Conservation (phyloP, 2,329 filamentous ascomycete species). For the Botrytis galanthina region DNA sequence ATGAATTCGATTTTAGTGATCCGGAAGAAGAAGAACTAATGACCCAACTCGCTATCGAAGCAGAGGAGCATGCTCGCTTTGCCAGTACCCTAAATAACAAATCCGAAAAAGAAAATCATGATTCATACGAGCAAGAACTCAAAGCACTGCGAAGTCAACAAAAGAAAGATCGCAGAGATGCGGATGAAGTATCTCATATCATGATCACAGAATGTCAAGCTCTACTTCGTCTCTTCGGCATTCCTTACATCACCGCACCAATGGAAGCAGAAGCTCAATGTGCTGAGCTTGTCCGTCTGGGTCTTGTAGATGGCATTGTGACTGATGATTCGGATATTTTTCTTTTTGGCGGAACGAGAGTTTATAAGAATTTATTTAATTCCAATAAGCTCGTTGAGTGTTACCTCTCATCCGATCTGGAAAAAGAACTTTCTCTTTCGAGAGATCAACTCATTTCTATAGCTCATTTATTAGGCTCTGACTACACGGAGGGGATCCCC, state of each 20-base stretch:
- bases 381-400: constrained; percentile 97
- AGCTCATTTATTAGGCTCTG: constrained; percentile 86
- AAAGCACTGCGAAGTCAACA: constrained; percentile 88
- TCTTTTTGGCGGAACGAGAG: constrained; percentile 89
- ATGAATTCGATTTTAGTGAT: constrained; percentile 70
- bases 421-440: constrained; percentile 83
- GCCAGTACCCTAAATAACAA: constrained; percentile 82
- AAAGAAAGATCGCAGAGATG: constrained; percentile 92
- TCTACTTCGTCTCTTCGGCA: constrained; percentile 82
- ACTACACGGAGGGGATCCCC: constrained; percentile 90
- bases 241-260: constrained; percentile 94
- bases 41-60: constrained; percentile 81
- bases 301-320: constrained; percentile 93
- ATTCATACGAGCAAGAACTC: constrained; percentile 84
- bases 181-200: constrained; percentile 92
- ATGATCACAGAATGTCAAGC: constrained; percentile 97
- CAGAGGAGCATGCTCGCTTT: constrained; percentile 91
- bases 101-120: constrained; percentile 64
- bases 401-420: constrained; percentile 79
- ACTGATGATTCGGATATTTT: constrained; percentile 98
- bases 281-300: constrained; percentile 80
- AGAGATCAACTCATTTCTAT: constrained; percentile 85
- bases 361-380: constrained; percentile 99
- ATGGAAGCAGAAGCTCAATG: constrained; percentile 99
- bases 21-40: constrained; percentile 90